A percentile compares a stretch with the other conserved stretches of the same genome.
phyloP scores from a whole-genome alignment of 192 early-diverging fungal genomes.

The Mortierella antarctica region DNA sequence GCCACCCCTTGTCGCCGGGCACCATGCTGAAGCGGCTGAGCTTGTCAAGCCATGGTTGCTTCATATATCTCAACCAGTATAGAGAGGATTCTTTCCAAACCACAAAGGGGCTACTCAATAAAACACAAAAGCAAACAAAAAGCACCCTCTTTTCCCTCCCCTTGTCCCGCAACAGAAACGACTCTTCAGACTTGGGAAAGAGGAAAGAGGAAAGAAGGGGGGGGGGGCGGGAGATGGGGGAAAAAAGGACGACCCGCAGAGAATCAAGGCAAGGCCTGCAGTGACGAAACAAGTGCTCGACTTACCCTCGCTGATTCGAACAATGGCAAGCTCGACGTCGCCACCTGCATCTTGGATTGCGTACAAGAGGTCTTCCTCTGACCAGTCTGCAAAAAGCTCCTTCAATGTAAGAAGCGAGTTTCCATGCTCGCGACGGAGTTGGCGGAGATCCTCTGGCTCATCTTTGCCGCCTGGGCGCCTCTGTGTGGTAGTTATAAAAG shows the following conservation, averaged over 20 bases:
- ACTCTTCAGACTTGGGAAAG: no score
- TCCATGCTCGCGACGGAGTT: slow-evolving; percentile 70
- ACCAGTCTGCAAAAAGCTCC: slow-evolving; percentile 86
- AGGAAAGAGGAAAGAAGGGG: not conserved
- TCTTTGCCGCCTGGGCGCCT: slow-evolving; percentile 50
- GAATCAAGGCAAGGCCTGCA: not conserved
- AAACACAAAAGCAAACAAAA: no score
- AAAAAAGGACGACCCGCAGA: not conserved
- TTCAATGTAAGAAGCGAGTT: slow-evolving; percentile 67
- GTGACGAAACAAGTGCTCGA: not conserved
- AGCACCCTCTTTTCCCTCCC: no score
- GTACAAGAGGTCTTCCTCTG: slow-evolving; percentile 88
- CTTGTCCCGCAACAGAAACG: no score
- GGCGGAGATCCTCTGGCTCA: slow-evolving; percentile 70
- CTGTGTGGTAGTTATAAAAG: slow-evolving; percentile 38
- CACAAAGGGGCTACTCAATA: slow-evolving; percentile 11
- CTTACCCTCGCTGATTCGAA: slow-evolving; percentile 84
- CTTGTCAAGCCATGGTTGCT: no score
- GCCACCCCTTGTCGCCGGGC: no score
- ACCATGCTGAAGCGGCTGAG: no score
- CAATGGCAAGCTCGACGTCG: slow-evolving; percentile 84
- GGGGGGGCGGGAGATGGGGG: not conserved
- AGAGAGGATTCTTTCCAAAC: not conserved
- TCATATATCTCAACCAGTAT: no score
- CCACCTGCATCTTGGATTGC: slow-evolving; percentile 88